phyloP scores from a whole-genome alignment of 306 rosid genomes.

The Cicer yamashitae region DNA sequence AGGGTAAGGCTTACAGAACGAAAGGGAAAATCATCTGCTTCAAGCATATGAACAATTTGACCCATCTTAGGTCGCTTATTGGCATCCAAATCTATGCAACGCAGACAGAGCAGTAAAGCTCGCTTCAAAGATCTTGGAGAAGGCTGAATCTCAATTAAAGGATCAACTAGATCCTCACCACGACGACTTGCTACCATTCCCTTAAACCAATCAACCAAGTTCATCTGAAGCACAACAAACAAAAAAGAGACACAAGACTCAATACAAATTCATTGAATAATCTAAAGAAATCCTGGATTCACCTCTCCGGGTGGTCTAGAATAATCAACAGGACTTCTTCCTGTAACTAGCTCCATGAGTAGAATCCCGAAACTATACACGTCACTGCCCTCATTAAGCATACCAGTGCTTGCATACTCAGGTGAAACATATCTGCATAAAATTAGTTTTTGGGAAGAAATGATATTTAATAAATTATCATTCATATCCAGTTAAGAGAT shows the following conservation, averaged over 20 bases:
- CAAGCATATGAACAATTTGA: constrained; percentile 97
- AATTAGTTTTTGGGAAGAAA: constrained; percentile 16
- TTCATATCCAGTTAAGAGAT: background rate
- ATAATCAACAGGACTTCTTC: constrained; percentile 94
- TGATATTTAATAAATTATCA: background rate
- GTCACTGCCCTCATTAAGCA: constrained; percentile 97
- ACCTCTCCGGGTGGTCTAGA: constrained; percentile 96
- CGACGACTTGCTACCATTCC: constrained; percentile 90
- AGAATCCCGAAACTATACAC: constrained; percentile 93
- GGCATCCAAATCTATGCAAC: constrained; percentile 91
- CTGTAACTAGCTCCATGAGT: constrained; percentile 97
- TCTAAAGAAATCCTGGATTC: constrained; percentile 42
- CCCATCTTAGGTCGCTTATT: constrained; percentile 97
- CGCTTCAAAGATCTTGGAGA: constrained; percentile 85
- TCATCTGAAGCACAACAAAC: constrained; percentile 71
- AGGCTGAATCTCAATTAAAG: constrained; percentile 79
- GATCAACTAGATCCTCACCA: constrained; percentile 84
- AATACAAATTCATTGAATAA: constrained; percentile 31
- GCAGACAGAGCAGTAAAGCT: constrained; percentile 85
- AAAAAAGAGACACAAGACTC: constrained; percentile 36
- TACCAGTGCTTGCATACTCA: constrained; percentile 97
- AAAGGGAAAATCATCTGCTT: constrained; percentile 93
- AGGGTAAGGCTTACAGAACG: constrained; percentile 65
- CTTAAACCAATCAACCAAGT: constrained; percentile 96
- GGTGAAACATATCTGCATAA: constrained; percentile 90